Evolutionary conservation across 2,329 filamentous ascomycete genomes (phyloP).

Genomic region (Ceratocystis destructans): DNA sequence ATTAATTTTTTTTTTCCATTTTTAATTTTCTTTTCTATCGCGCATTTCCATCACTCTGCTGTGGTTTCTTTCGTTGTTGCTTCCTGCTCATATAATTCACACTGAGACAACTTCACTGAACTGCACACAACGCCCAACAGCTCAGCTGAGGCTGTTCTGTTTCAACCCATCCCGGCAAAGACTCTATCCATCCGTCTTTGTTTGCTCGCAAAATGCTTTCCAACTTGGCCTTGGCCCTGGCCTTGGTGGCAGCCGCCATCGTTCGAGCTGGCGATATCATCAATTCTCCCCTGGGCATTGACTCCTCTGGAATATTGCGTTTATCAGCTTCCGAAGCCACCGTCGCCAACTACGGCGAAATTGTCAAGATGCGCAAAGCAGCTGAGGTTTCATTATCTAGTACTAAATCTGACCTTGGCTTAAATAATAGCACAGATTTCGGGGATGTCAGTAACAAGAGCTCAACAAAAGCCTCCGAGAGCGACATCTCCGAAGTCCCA

Average conservation of each 20-base stretch:
- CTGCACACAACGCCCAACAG: neutral
- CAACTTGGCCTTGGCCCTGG: constrained; percentile 18
- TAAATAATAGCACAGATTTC: neutral
- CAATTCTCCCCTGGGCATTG: constrained; percentile 13
- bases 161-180: neutral
- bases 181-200: neutral
- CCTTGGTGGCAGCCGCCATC: constrained; percentile 18
- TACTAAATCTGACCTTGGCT: neutral
- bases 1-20: constrained; percentile 7
- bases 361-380: constrained; percentile 13
- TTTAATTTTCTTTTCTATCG: constrained; percentile 1
- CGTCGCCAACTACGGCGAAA: constrained; percentile 16
- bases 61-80: neutral
- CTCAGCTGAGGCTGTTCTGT: neutral
- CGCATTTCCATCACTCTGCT: neutral
- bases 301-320: constrained; percentile 11
- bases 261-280: constrained; percentile 6
- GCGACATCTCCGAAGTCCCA: constrained; percentile 22
- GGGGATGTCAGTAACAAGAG: constrained; percentile 8
- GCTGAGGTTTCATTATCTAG: neutral
- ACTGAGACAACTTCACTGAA: neutral
- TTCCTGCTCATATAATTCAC: neutral
- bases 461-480: neutral
- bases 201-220: constrained; percentile 14
- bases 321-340: constrained; percentile 18